These are phyloP conservation scores for Pseudogymnoascus verrucosus DNA, from an alignment of 2,329 filamentous ascomycete genomes.

Conservation along the genomic window DNA sequence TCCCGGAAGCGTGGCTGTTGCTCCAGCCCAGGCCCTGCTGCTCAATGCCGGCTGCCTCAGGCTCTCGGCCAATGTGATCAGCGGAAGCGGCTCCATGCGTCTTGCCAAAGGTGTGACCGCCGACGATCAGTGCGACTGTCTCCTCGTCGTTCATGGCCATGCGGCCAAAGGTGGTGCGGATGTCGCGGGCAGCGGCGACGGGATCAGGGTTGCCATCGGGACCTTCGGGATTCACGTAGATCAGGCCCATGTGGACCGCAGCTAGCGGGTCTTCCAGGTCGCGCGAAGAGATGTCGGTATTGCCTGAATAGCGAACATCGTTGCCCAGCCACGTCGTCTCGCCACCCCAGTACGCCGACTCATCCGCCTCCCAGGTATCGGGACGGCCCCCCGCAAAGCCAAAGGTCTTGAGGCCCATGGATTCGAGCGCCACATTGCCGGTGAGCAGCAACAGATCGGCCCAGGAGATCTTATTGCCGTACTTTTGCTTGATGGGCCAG, in stretches of 20 bases:
- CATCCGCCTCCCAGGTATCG: conserved; percentile 68
- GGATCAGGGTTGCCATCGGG: conserved; percentile 66
- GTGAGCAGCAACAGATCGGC: conserved; percentile 64
- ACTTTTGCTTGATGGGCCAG: conserved; percentile 80
- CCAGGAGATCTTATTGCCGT: conserved; percentile 76
- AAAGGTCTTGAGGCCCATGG: conserved; percentile 66
- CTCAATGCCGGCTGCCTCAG: conserved; percentile 55
- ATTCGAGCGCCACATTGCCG: conserved; percentile 70
- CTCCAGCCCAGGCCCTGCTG: conserved; percentile 66
- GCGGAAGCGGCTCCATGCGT: conserved; percentile 64
- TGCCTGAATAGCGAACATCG: conserved; percentile 53
- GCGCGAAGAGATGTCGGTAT: conserved; percentile 47
- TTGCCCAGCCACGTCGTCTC: conserved; percentile 71
- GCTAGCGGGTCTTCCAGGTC: conserved; percentile 61
- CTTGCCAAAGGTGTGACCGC: conserved; percentile 74
- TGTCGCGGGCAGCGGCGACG: conserved; percentile 60
- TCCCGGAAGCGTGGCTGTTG: conserved; percentile 56
- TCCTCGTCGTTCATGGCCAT: conserved; percentile 83
- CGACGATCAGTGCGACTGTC: conserved; percentile 70
- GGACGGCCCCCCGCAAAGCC: conserved; percentile 66
- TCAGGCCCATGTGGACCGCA: conserved; percentile 66
- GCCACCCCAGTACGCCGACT: conserved; percentile 69
- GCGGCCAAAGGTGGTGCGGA: conserved; percentile 65
- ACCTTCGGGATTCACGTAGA: conserved; percentile 76
- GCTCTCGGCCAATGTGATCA: conserved; percentile 59